Evolutionary conservation across 805 yeast species (phyloP).

Genomic region (Kurtzmaniella cleridarum): DNA sequence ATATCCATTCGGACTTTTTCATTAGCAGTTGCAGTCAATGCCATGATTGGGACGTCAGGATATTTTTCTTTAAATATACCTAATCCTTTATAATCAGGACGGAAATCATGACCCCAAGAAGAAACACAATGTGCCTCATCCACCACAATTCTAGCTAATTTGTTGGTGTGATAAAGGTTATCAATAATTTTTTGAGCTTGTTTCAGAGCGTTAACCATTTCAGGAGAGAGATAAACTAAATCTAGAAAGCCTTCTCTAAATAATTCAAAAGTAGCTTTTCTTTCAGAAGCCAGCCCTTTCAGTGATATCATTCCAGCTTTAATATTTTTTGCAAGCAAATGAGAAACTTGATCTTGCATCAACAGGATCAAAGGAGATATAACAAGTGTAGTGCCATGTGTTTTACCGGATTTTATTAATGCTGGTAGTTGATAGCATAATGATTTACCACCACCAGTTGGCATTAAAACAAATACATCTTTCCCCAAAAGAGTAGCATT

Average conservation of each 20-base stretch:
- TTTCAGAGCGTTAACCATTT: constrained; percentile 77
- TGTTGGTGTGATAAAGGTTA: constrained; percentile 46
- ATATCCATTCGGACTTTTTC: constrained; percentile 85
- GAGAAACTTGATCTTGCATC: constrained; percentile 96
- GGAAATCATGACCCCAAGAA: constrained; percentile 97
- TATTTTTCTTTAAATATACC: constrained; percentile 65
- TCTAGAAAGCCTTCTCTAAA: constrained; percentile 66
- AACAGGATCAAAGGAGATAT: constrained; percentile 91
- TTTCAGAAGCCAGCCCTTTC: constrained; percentile 57
- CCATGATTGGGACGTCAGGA: constrained; percentile 87
- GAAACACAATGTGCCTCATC: constrained; percentile 99
- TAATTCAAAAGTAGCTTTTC: constrained; percentile 53
- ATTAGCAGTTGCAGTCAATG: constrained; percentile 95
- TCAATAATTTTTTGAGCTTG: constrained; percentile 62
- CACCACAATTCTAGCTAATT: constrained; percentile 80
- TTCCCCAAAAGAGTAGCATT: constrained; percentile 68
- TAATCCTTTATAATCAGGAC: constrained; percentile 90
- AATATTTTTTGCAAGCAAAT: constrained; percentile 60
- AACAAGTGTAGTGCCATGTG: constrained; percentile 83
- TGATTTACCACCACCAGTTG: constrained; percentile 98
- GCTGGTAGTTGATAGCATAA: constrained; percentile 95
- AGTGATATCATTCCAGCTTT: constrained; percentile 88
- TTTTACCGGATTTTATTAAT: constrained; percentile 64
- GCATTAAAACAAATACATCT: constrained; percentile 95
- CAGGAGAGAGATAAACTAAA: constrained; percentile 87